phyloP scores from a whole-genome alignment of 306 rosid genomes.

The Castanea crenata region DNA sequence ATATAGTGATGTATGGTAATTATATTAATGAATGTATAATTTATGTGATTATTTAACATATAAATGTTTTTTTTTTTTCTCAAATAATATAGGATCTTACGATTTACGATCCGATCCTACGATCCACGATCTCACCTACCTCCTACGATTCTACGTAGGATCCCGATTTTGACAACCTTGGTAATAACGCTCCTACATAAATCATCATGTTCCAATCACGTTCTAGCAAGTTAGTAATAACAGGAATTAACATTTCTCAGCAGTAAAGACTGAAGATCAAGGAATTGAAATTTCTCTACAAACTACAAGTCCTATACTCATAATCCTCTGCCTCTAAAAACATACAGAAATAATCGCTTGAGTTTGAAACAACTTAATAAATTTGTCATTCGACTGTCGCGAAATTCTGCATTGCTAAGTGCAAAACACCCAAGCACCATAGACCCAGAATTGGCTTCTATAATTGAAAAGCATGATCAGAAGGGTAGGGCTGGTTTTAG shows the following conservation, averaged over 20 bases:
- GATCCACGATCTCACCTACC: too few species aligned
- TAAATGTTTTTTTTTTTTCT: too few species aligned
- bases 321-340: not conserved
- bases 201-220: not conserved
- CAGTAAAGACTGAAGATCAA: not conserved
- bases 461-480: slow-evolving; percentile 1
- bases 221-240: not conserved
- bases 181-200: not conserved
- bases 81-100: too few species aligned
- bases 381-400: not conserved
- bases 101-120: too few species aligned
- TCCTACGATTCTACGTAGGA: too few species aligned
- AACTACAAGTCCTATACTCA: too few species aligned
- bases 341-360: not conserved
- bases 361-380: too few species aligned
- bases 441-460: not conserved
- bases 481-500: slow-evolving; percentile 15
- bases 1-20: too few species aligned
- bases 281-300: not conserved
- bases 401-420: not conserved
- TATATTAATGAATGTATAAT: too few species aligned
- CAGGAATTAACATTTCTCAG: not conserved
- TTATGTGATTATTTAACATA: too few species aligned
- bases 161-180: too few species aligned
- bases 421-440: not conserved